These are phyloP conservation scores for Neoboletus brunneissimus DNA, from an alignment of 768 basidiomycete genomes.

Conservation along the genomic window DNA sequence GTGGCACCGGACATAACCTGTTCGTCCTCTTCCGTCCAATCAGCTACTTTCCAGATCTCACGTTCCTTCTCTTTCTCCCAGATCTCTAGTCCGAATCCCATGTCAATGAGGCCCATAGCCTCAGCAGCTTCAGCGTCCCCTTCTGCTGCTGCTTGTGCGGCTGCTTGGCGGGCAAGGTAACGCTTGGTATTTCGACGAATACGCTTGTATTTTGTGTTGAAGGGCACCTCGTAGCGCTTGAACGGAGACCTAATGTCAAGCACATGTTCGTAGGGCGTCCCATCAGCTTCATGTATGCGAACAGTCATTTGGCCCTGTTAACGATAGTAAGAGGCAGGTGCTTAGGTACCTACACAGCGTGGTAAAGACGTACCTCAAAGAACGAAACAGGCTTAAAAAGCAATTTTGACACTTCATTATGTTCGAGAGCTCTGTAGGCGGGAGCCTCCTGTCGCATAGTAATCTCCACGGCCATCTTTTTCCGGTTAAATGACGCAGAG, in stretches of 20 bases:
- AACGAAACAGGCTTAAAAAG: conserved; percentile 80
- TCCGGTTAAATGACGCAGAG: conserved; percentile 89
- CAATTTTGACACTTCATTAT: conserved; percentile 64
- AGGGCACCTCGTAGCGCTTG: conserved; percentile 97
- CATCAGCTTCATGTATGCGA: conserved; percentile 98
- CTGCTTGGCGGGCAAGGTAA: conserved; percentile 90
- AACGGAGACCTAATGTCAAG: conserved; percentile 82
- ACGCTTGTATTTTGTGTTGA: conserved; percentile 98
- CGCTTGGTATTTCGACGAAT: conserved; percentile 94
- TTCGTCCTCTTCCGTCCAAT: conserved; percentile 98
- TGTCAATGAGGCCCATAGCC: conserved; percentile 90
- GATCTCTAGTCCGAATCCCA: conserved; percentile 88
- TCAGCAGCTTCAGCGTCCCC: conserved; percentile 91
- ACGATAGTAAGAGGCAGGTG: conserved; percentile 7
- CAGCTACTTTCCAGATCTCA: conserved; percentile 93
- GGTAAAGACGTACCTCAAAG: conserved; percentile 66
- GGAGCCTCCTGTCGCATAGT: conserved; percentile 88
- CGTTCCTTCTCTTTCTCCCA: conserved; percentile 96
- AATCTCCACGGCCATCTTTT: conserved; percentile 98
- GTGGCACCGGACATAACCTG: conserved; percentile 91
- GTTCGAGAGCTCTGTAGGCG: conserved; percentile 63
- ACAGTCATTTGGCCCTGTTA: conserved; percentile 93
- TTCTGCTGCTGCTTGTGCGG: conserved; percentile 89
- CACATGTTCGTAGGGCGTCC: conserved; percentile 98
- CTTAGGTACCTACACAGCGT: neutral